Percentiles rank a stretch among this genome's conserved stretches.
Evolutionary conservation across 1,284 basidiomycete species (phyloP).

Genomic region (Sphagnurus paluster): DNA sequence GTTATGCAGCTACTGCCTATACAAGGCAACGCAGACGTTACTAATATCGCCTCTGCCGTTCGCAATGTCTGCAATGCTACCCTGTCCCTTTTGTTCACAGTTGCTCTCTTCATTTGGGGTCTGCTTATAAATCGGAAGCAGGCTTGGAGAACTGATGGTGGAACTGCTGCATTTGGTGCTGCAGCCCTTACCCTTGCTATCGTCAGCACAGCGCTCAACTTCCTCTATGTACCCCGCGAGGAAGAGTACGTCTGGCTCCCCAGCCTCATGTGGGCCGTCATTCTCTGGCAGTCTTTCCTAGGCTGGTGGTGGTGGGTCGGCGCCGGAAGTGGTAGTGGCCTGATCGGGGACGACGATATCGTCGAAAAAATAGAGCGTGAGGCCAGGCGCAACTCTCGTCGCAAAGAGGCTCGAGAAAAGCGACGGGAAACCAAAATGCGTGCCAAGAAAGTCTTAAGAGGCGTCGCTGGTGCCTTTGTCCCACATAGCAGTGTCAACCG

Average conservation of each 20-base stretch:
- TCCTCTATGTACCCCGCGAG: constrained; percentile 80
- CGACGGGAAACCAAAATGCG: constrained; percentile 45
- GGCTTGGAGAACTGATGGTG: constrained; percentile 95
- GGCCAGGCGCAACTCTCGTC: constrained; percentile 56
- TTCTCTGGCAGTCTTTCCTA: constrained; percentile 90
- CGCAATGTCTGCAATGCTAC: constrained; percentile 96
- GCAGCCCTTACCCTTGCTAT: constrained; percentile 80
- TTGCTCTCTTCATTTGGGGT: constrained; percentile 92
- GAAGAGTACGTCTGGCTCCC: constrained; percentile 88
- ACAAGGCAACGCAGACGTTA: constrained; percentile 41
- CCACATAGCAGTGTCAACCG: constrained; percentile 12
- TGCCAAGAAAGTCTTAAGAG: constrained; percentile 54
- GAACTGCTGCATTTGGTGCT: constrained; percentile 91
- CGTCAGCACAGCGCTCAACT: constrained; percentile 80
- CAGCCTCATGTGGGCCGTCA: constrained; percentile 80
- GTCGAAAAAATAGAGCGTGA: constrained; percentile 56
- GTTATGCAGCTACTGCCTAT: constrained; percentile 86
- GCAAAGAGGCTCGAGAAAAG: constrained; percentile 41
- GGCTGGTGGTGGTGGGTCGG: constrained; percentile 99
- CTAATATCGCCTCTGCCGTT: constrained; percentile 72
- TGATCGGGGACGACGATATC: constrained; percentile 37
- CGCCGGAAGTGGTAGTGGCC: constrained; percentile 67
- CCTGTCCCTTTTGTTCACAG: constrained; percentile 90
- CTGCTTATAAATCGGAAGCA: constrained; percentile 85
- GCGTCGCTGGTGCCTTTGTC: constrained; percentile 47